A percentile compares a stretch with the other conserved stretches of the same genome.
Conservation (phyloP, 345 rosid genomes). For the Pseudoturritis turrita region DNA sequence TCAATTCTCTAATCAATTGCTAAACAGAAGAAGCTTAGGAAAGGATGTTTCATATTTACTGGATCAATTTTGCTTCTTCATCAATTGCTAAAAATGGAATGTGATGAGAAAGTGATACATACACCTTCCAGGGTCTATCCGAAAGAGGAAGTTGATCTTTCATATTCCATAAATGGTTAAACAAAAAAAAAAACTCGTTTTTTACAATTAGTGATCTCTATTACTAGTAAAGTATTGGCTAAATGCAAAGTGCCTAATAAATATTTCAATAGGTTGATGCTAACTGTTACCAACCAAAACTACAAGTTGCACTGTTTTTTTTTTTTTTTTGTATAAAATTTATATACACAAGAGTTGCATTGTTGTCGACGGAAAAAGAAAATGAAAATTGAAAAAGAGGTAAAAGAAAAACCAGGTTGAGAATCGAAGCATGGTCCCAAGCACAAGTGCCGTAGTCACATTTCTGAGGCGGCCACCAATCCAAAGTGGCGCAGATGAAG, state of each 20-base stretch:
- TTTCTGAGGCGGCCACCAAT: constrained; percentile 99
- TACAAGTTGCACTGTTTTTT: background rate
- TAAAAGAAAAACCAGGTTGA: constrained; percentile 62
- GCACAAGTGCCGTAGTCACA: constrained; percentile 91
- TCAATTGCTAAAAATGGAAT: too few species aligned
- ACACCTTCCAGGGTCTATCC: too few species aligned
- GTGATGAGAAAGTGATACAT: too few species aligned
- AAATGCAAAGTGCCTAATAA: background rate
- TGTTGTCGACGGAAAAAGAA: background rate
- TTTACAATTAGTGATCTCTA: too few species aligned
- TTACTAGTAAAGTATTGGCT: background rate
- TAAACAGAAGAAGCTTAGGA: too few species aligned
- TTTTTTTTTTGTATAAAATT: too few species aligned
- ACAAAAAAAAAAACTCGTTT: background rate
- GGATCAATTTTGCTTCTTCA: too few species aligned
- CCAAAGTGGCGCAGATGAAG: constrained; percentile 89
- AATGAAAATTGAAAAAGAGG: background rate
- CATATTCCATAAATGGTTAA: constrained; percentile 2
- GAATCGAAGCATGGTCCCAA: constrained; percentile 85
- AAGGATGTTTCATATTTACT: too few species aligned
- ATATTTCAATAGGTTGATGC: background rate
- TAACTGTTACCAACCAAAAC: background rate
- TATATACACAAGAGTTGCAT: too few species aligned
- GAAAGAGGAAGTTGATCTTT: too few species aligned
- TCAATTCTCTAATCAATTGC: background rate